Base-by-base conservation (phyloP, 805 yeast species). In the Candida saitoana region DNA sequence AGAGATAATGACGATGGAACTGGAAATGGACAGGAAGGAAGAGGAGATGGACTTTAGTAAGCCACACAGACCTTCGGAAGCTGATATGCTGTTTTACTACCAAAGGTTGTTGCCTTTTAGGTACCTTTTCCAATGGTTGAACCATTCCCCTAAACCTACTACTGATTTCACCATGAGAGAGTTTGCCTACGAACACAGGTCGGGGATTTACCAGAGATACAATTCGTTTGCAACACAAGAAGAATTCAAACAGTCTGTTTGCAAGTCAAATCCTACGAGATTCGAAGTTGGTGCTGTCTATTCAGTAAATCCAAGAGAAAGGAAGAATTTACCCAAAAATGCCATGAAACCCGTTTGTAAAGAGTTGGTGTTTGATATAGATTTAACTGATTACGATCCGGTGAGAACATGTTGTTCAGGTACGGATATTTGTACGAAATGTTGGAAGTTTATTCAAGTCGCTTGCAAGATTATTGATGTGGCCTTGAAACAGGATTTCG, bases 201-300 rank as follows among this genome's bases (percentile, higher is more conserved):
- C 87, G 22, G 97, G 95, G 12, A 93, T 89, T 1, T 93, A 91
- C 58, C 84, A 87, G 51, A 84, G 99, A 51, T 91, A 90, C 66
- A 84, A 84, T 55, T 85, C 96, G 1, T 93, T 75, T 52, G 63
- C 66, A 1, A 67, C 76, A 3, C 71, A 70, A 17, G 85, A 79
- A 34, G 95, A 86, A 36, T 87, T 93, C 65, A 87, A 85, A 55
- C 67, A 74, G n/a, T 79, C 86, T 9, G 91, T 90, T 3, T 73
- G 83, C 16, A 73, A 67, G 38, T 76, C 87, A 12, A 79, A 80
- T 45, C 99, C 99, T 1, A 80, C 85, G 27, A 82, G 99, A 61
- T 93, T 93, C 58, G 99, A 93, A 65, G 77, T 93, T 38, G 99
- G 99, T 24, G 96, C 98, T 0, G 82, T 89, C 3, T 93, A 89